Evolutionary conservation across 352 stramenopile species (phyloP).

Genomic region (Pythium apleroticum): DNA sequence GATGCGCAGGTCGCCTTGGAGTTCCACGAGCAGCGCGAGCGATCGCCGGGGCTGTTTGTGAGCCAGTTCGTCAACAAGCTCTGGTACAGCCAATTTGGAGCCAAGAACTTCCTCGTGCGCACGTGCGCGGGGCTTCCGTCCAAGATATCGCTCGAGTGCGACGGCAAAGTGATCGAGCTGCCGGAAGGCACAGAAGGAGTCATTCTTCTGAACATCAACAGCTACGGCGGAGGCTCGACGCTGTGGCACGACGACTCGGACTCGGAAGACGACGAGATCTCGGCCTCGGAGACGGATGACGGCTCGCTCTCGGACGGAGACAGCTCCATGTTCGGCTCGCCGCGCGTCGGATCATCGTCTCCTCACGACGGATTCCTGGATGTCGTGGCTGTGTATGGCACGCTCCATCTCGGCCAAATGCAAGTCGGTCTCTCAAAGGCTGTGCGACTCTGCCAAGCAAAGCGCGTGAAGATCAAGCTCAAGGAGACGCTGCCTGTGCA

Average conservation of each 20-base stretch:
- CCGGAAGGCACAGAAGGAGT: slow-evolving; percentile 80
- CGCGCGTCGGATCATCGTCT: slow-evolving; percentile 53
- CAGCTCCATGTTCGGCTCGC: slow-evolving; percentile 19
- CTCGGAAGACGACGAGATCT: slow-evolving; percentile 45
- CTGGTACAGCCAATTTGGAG: slow-evolving; percentile 89
- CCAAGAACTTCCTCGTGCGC: slow-evolving; percentile 85
- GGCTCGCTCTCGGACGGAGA: slow-evolving; percentile 31
- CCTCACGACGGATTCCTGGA: slow-evolving; percentile 92
- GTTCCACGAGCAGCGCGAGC: slow-evolving; percentile 89
- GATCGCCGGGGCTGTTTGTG: slow-evolving; percentile 86
- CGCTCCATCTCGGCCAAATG: slow-evolving; percentile 94
- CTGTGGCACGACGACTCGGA: slow-evolving; percentile 86
- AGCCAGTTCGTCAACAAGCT: slow-evolving; percentile 91
- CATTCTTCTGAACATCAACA: slow-evolving; percentile 90
- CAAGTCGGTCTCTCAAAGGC: slow-evolving; percentile 86
- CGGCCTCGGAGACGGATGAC: slow-evolving; percentile 26
- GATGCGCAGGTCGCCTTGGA: slow-evolving; percentile 89
- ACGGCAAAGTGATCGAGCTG: slow-evolving; percentile 68
- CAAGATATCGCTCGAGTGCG: slow-evolving; percentile 80
- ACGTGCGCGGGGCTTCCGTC: slow-evolving; percentile 75
- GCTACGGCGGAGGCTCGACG: slow-evolving; percentile 83
- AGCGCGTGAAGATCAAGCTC: slow-evolving; percentile 53
- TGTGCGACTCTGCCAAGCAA: slow-evolving; percentile 73
- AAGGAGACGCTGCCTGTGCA: slow-evolving; percentile 83
- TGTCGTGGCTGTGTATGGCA: slow-evolving; percentile 92